Base-by-base conservation (phyloP, 2,329 filamentous ascomycete species). In the Talaromyces sp. region DNA sequence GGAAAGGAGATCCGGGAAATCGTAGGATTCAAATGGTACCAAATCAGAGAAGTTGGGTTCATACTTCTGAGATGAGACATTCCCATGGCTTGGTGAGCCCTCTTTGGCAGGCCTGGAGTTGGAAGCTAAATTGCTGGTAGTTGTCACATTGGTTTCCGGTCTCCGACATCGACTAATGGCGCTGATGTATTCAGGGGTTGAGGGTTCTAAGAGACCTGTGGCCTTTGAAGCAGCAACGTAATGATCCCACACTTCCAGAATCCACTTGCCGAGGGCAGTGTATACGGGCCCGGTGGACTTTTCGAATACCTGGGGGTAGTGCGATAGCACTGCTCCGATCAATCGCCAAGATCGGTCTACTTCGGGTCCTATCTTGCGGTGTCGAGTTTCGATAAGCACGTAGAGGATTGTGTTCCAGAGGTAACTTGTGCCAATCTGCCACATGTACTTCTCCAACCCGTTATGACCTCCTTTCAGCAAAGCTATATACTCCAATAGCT, bases 341-440 rank as follows among this genome's bases (percentile, higher is more conserved):
- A 56, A 43, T n/a, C 32, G 32, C 67, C 71, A 73, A 3, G 62
- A 46, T 29, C 59, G 62, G 24, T 72, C 70, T 11, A 72, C 65
- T 26, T 72, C 68, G 11, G 66, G 61, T 0, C 69, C 67, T 12
- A 57, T 67, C 61, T 65, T 67, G 19, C 67, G 65, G 29, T 66
- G 65, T 29, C 67, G 65, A 31, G 63, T 61, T 54, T 69, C 70
- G 52, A 72, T 67, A 26, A 73, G 69, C 54, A 71, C 68, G 56
- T 68, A 70, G 3, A 72, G 65, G 17, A 72, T 61, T 2, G 66
- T 67, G 56, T 72, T 67, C 70, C 72, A 74, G 17, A 73, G 55
- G 56, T 68, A 66, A 35, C 64, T 66, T 17, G 67, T 66, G 51
- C 68, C 65, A n/a, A 70, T 61, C 26, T 66, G 66, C 67, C 67